Evolutionary conservation across 1,284 basidiomycete species (phyloP), one percentile per base, ranked within the genome.

Genomic region (Ustilago curta): DNA sequence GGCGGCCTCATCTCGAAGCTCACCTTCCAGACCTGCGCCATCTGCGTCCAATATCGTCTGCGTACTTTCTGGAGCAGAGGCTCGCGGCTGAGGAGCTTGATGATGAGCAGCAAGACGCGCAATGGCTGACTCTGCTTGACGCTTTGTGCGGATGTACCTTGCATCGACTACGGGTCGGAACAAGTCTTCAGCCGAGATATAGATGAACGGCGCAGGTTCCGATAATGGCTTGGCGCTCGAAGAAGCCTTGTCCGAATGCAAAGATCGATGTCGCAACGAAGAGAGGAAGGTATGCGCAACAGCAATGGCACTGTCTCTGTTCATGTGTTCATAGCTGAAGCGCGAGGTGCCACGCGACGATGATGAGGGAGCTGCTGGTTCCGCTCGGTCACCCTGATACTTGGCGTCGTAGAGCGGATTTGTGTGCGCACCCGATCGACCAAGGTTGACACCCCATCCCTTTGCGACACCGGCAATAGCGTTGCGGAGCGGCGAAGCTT

Each of bases 171-270:
- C 82, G 2, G 96, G 96, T 27, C 93, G 89, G 86, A 91, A 94
- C 45, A 95, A 90, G 82, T 97, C 95, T 78, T 95, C 95, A 5
- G 96, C 95, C 35, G 96, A 99, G 69, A 99, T 88, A 86, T 92
- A 98, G 45, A 97, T 89, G 86, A 99, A 98, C 6, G 93, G 90
- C 27, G 72, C 68, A 3, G 67, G 73, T n/a, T n/a, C 48, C 8
- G 50, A 29, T 12, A 4, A 2, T 1, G 56, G 12, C 12, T 29
- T 18, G 9, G 66, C 62, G 37, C 35, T 51, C 9, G 47, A 48
- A 1, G 54, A 48, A 4, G 42, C 40, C 9, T 27, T 16, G 0
- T 49, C 45, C 5, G 58, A 19, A 8, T 61, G 66, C 35, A 69
- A 35, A 0, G 68, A 59, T 11, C 70, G 66, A 25, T 70, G 47